Percentiles rank a stretch among this genome's conserved stretches.
Conservation (phyloP, 225 moss, liverwort and hornwort species). For the Bryum argenteum region DNA sequence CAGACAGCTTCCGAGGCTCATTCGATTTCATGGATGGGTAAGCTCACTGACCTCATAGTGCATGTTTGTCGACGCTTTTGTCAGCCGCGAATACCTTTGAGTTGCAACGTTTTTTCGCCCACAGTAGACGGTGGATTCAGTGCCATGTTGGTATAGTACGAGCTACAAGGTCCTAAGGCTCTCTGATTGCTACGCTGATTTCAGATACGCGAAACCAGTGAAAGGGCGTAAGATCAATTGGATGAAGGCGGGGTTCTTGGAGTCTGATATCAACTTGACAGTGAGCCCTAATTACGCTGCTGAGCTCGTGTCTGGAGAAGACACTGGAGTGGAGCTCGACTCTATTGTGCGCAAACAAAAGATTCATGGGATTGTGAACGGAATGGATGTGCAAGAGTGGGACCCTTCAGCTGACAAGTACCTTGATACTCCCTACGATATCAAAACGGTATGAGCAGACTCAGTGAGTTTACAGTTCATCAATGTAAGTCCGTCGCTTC, state of each 20-base stretch:
- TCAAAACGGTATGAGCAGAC: slow-evolving; percentile 54
- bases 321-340: slow-evolving; percentile 81
- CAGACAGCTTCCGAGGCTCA: slow-evolving; percentile 68
- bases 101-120: neutral
- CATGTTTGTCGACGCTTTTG: neutral
- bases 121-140: neutral
- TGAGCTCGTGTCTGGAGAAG: slow-evolving; percentile 63
- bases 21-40: slow-evolving; percentile 90
- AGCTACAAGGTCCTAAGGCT: neutral
- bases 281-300: slow-evolving; percentile 88
- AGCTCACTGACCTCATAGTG: neutral
- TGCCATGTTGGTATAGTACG: slow-evolving; percentile 6
- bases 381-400: slow-evolving; percentile 97
- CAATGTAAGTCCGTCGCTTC: neutral
- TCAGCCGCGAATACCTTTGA: neutral
- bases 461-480: neutral
- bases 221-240: slow-evolving; percentile 89
- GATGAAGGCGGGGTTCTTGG: slow-evolving; percentile 86
- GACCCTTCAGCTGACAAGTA: slow-evolving; percentile 83
- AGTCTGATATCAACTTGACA: slow-evolving; percentile 73
- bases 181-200: neutral
- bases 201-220: slow-evolving; percentile 74
- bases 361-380: slow-evolving; percentile 73
- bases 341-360: slow-evolving; percentile 30
- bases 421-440: slow-evolving; percentile 73